These are phyloP conservation scores for Arthrobotrys sinensis DNA, from an alignment of 2,329 filamentous ascomycete genomes.

Conservation along the genomic window DNA sequence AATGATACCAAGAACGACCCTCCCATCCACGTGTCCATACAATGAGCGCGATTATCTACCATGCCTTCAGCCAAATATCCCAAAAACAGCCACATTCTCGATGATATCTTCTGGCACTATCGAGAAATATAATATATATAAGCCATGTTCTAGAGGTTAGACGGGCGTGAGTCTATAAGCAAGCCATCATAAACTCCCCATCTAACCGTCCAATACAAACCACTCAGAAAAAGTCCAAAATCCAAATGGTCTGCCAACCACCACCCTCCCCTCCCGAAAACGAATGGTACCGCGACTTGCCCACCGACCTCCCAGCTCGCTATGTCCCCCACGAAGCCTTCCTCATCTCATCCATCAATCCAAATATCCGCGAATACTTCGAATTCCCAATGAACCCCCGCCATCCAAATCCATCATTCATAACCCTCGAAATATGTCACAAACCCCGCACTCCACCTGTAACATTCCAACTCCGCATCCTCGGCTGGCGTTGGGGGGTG, in stretches of 20 bases:
- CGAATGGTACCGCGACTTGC: background rate
- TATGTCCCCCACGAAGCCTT: slow-evolving; percentile 37
- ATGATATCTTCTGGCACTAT: too few relatives aligned
- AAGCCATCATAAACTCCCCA: too few relatives aligned
- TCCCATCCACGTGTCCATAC: too few relatives aligned
- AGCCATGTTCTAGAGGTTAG: too few relatives aligned
- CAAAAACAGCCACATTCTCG: too few relatives aligned
- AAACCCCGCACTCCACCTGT: background rate
- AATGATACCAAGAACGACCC: too few relatives aligned
- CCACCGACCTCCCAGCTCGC: slow-evolving; percentile 33
- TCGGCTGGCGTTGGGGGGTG: slow-evolving; percentile 38
- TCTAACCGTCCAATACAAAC: background rate
- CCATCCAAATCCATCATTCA: background rate
- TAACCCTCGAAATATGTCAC: slow-evolving; percentile 1
- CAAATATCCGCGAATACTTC: background rate
- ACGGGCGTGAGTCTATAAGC: too few relatives aligned
- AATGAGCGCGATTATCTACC: too few relatives aligned
- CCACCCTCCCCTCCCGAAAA: slow-evolving; percentile 9
- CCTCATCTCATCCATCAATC: slow-evolving; percentile 5
- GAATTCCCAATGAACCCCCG: slow-evolving; percentile 26
- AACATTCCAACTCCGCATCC: slow-evolving; percentile 1
- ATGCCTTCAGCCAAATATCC: too few relatives aligned
- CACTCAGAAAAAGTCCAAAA: too few relatives aligned
- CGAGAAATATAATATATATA: too few relatives aligned
- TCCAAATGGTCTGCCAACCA: slow-evolving; percentile 34